Percentiles rank a stretch among this genome's conserved stretches.
Evolutionary conservation across 352 stramenopile genomes (phyloP).

Genomic region (Phytophthora rubi): DNA sequence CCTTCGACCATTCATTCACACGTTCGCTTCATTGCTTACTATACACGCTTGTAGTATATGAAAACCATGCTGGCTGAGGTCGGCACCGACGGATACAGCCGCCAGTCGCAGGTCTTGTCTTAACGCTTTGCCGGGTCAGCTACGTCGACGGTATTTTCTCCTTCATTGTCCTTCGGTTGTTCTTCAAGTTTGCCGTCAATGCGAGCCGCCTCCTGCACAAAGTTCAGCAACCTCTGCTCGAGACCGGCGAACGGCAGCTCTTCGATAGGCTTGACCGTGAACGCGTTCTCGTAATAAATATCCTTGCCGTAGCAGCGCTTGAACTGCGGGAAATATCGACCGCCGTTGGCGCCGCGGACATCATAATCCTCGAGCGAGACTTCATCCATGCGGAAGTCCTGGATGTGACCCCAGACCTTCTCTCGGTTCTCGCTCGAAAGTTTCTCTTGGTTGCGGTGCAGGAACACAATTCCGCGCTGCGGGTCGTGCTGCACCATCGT

Average conservation of each 20-base stretch:
- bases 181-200: conserved; percentile 36
- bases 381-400: conserved; percentile 51
- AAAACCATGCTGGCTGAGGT: conserved; percentile 13
- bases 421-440: conserved; percentile 45
- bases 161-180: conserved; percentile 18
- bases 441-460: conserved; percentile 73
- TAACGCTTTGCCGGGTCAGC: conserved; percentile 22
- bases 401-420: conserved; percentile 54
- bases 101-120: neutral
- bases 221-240: conserved; percentile 52
- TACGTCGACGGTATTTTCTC: conserved; percentile 23
- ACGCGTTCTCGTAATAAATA: conserved; percentile 69
- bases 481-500: conserved; percentile 78
- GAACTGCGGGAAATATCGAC: conserved; percentile 58
- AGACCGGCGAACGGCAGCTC: conserved; percentile 52
- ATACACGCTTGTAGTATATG: conserved; percentile 31
- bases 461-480: conserved; percentile 51
- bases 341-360: conserved; percentile 64
- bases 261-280: conserved; percentile 50
- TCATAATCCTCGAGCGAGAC: conserved; percentile 53
- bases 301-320: conserved; percentile 72
- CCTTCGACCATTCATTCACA: neutral
- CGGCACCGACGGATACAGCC: too few species aligned
- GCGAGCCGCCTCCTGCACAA: conserved; percentile 42
- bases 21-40: conserved; percentile 22